Conservation (phyloP, 768 basidiomycete species). For the Serendipita sp. region DNA sequence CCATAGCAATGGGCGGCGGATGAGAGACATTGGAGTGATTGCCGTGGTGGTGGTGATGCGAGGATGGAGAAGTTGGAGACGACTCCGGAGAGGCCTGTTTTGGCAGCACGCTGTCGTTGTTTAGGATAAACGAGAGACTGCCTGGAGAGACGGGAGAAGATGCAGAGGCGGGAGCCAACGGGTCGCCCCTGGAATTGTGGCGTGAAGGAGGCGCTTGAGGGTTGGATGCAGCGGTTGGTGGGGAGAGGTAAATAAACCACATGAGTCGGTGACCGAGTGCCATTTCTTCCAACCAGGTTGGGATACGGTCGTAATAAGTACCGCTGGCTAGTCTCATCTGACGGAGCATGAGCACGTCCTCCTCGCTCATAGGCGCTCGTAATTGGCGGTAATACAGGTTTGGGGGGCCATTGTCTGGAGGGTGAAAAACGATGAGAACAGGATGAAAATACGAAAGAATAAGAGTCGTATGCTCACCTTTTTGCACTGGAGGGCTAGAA, state of each 20-base stretch:
- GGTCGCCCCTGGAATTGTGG: background rate
- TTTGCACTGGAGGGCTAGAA: background rate
- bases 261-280: background rate
- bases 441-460: background rate
- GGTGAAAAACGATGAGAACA: background rate
- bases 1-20: background rate
- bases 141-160: background rate
- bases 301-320: background rate
- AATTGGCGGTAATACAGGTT: background rate
- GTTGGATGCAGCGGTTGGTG: background rate
- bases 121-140: background rate
- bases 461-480: background rate
- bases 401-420: background rate
- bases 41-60: background rate
- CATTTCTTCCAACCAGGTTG: background rate
- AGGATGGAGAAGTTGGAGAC: background rate
- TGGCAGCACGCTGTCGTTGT: background rate
- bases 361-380: background rate
- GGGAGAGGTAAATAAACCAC: background rate
- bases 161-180: background rate
- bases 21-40: background rate
- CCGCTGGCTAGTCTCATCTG: constrained; percentile 3
- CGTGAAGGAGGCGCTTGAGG: too few relatives aligned
- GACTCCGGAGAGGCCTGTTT: background rate
- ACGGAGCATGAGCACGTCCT: background rate